Base-by-base conservation (phyloP, 129 eudicot genomes). In the Cynara cardunculus region DNA sequence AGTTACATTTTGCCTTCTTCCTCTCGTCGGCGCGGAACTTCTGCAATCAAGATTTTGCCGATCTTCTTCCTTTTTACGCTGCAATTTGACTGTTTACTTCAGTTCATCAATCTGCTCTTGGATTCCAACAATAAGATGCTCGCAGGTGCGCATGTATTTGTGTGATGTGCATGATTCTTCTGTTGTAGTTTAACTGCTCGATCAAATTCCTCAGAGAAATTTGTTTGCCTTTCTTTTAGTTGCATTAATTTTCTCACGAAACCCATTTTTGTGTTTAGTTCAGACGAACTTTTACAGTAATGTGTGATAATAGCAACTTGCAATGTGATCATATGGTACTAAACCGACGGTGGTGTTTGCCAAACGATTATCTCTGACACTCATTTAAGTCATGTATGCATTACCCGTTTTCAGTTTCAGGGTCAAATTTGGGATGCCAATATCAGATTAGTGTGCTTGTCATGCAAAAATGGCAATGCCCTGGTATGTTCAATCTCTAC, bases 401-500 rank as follows among this genome's bases (percentile, higher is more conserved):
- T 19, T 28, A 31, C 30, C 30, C 21, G 19, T 44, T 44, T 7
- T 37, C 35, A 21, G 32, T 86, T 87, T 80, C 86, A 91, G 92
- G 89, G 41, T 53, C 73, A 12, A 83, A 81, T 67, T 76, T 75
- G 74, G 89, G 86, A 65, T 78, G 64, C 79, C 87, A 81, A n/a
- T 76, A 83, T 83, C 90, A 77, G 73, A 84, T 82, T 9, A 71
- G 44, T 37, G 81, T 72, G 21, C 22, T 71, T 69, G 27, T 67
- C 66, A 4, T 76, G 72, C 80, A 13, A 44, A 69, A 66, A 28
- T 35, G 76, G 72, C 84, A 81, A 78, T 53, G 24, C 72, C 70
- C 74, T 24, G 85, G 88, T 75, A 76, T 19, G 24, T 32, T 71
- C 34, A 35, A 66, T 34, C 72, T 31, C 22, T 16, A 18, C 24